Conservation (phyloP, 768 basidiomycete species). For the Hemileccinum rubropunctum region DNA sequence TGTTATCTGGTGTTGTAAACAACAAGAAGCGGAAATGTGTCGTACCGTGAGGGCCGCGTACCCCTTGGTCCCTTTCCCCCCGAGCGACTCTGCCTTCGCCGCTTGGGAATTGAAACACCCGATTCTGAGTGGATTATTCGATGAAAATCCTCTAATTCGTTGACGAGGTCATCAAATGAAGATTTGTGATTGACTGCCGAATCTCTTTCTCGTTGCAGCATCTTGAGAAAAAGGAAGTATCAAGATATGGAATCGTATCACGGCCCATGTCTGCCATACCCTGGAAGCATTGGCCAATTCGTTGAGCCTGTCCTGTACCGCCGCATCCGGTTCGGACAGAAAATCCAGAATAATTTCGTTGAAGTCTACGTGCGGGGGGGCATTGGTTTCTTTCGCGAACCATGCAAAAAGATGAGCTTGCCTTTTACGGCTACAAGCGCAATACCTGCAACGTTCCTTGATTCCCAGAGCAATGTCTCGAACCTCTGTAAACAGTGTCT, state of each 20-base stretch:
- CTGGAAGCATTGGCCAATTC: constrained; percentile 10
- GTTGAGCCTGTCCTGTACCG: constrained; percentile 11
- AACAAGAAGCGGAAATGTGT: background rate
- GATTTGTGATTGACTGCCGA: constrained; percentile 5
- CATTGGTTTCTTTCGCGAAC: background rate
- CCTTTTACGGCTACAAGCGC: constrained; percentile 18
- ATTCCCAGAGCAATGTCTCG: constrained; percentile 16
- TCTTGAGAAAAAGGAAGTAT: background rate
- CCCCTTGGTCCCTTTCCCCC: background rate
- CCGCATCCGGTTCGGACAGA: constrained; percentile 8
- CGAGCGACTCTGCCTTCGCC: background rate
- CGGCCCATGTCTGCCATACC: background rate
- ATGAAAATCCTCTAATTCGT: constrained; percentile 10
- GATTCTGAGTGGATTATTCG: background rate
- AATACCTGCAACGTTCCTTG: constrained; percentile 13
- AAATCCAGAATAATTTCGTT: constrained; percentile 20
- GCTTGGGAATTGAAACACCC: background rate
- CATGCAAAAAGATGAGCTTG: background rate
- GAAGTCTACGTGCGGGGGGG: constrained; percentile 9
- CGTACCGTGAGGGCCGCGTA: constrained; percentile 1
- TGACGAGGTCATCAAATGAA: constrained; percentile 8
- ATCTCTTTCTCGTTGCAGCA: constrained; percentile 10
- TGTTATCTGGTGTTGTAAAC: background rate
- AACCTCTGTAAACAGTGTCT: constrained; percentile 6
- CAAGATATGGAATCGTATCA: background rate